phyloP scores from a whole-genome alignment of 371 early-diverging fungal genomes.

The Chytridium lagenaria region DNA sequence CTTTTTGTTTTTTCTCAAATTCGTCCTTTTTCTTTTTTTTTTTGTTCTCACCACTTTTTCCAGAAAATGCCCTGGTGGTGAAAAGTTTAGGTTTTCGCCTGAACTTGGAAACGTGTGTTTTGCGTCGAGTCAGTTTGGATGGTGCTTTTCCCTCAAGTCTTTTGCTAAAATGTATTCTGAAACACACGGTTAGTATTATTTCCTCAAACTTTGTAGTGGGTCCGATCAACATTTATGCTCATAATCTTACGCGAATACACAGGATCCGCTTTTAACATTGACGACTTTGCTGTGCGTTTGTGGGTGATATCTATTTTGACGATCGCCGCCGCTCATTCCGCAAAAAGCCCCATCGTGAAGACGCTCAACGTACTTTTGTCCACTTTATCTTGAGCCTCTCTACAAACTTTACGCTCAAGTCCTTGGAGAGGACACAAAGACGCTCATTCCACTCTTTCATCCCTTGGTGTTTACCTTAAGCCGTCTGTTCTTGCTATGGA shows the following conservation, averaged over 20 bases:
- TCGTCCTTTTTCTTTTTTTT: slow-evolving; percentile 13
- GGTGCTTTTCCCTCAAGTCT: slow-evolving; percentile 92
- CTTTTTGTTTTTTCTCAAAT: not conserved
- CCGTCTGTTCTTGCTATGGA: slow-evolving; percentile 77
- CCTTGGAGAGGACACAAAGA: slow-evolving; percentile 71
- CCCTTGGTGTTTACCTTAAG: slow-evolving; percentile 84
- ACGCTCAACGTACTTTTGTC: slow-evolving; percentile 77
- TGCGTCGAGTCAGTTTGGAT: slow-evolving; percentile 90
- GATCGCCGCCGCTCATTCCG: slow-evolving; percentile 79
- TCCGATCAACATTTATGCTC: no score
- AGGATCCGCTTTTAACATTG: slow-evolving; percentile 62
- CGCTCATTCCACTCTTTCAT: slow-evolving; percentile 72
- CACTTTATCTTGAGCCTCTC: slow-evolving; percentile 96
- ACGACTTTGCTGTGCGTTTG: slow-evolving; percentile 87
- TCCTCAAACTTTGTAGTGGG: slow-evolving; percentile 12
- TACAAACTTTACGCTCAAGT: slow-evolving; percentile 91
- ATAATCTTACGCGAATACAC: no score
- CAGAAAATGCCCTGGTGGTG: slow-evolving; percentile 53
- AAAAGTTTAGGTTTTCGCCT: slow-evolving; percentile 81
- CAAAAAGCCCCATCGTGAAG: slow-evolving; percentile 63
- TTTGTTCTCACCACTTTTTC: not conserved
- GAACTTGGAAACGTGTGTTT: slow-evolving; percentile 97
- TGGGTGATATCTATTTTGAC: slow-evolving; percentile 97
- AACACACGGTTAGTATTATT: slow-evolving; percentile 45
- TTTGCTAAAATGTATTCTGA: slow-evolving; percentile 92